phyloP scores from a whole-genome alignment of 208 protist genomes.

The Trypanosoma grayi region DNA sequence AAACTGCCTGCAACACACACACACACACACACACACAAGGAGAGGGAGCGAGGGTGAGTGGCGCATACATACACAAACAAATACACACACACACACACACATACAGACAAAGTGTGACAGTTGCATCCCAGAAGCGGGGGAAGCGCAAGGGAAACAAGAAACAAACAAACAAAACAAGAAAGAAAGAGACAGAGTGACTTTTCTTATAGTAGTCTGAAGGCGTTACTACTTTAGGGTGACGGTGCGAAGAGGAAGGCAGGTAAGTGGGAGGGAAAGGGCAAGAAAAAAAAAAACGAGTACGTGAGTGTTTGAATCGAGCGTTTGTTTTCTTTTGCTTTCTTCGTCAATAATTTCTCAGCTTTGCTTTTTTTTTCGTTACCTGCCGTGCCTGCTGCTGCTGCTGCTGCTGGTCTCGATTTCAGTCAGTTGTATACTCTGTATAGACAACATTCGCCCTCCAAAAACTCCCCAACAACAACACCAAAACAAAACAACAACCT shows the following conservation, averaged over 20 bases:
- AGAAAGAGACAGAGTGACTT: not conserved
- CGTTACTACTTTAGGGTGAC: too few relatives aligned
- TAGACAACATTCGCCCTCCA: too few relatives aligned
- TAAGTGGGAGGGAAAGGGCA: not conserved
- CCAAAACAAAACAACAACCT: not conserved
- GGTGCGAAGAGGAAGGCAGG: too few relatives aligned
- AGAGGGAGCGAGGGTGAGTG: not conserved
- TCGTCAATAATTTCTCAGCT: too few relatives aligned
- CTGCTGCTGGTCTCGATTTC: not conserved
- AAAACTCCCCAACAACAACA: too few relatives aligned
- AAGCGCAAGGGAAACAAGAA: not conserved
- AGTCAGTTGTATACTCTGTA: too few relatives aligned
- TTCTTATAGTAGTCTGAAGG: too few relatives aligned
- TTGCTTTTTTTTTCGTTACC: not conserved
- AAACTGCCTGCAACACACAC: not conserved
- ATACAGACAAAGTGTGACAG: too few relatives aligned
- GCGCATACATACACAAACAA: not conserved
- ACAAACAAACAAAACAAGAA: constrained; percentile 1
- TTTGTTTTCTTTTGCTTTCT: too few relatives aligned
- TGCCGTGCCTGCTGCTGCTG: not conserved
- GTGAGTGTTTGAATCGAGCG: too few relatives aligned
- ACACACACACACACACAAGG: not conserved
- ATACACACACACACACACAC: not conserved
- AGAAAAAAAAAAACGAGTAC: constrained; percentile 4
- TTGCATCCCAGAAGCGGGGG: not conserved